Percentiles rank a stretch among this genome's conserved stretches.
Evolutionary conservation across 1,284 basidiomycete genomes (phyloP).

Genomic region (Pisolithus thermaeus): DNA sequence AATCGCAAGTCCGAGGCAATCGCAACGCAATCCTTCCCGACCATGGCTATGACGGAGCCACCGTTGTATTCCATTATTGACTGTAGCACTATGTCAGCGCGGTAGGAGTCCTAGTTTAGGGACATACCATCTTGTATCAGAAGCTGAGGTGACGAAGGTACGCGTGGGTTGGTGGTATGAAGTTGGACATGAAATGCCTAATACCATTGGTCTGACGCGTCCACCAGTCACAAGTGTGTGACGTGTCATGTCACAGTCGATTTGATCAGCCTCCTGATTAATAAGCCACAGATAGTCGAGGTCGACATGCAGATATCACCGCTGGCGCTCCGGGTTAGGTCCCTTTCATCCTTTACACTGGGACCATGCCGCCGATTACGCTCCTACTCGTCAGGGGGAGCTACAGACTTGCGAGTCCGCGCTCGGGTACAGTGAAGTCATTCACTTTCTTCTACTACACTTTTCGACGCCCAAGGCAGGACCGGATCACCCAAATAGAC

Average conservation of each 20-base stretch:
- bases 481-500: constrained; percentile 51
- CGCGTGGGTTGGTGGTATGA: not conserved
- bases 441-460: not conserved
- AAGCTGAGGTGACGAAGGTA: not conserved
- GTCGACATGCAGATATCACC: not conserved
- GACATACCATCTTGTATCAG: constrained; percentile 23
- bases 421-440: constrained; percentile 12
- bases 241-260: not conserved
- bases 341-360: constrained; percentile 2
- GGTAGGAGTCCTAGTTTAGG: not conserved
- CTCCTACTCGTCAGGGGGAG: not conserved
- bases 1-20: constrained; percentile 95
- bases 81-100: constrained; percentile 32
- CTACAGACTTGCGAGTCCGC: constrained; percentile 8
- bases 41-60: constrained; percentile 98
- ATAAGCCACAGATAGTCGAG: too few relatives aligned
- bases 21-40: constrained; percentile 97
- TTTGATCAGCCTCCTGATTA: not conserved
- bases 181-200: not conserved
- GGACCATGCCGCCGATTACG: not conserved
- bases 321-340: not conserved
- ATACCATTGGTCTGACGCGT: not conserved
- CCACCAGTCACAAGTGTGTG: not conserved
- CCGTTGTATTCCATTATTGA: constrained; percentile 88
- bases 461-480: constrained; percentile 8